Percentiles rank a stretch among this genome's conserved stretches.
These are phyloP conservation scores for Sugiyamaella marilandica DNA, from an alignment of 805 yeast species.

Conservation along the genomic window DNA sequence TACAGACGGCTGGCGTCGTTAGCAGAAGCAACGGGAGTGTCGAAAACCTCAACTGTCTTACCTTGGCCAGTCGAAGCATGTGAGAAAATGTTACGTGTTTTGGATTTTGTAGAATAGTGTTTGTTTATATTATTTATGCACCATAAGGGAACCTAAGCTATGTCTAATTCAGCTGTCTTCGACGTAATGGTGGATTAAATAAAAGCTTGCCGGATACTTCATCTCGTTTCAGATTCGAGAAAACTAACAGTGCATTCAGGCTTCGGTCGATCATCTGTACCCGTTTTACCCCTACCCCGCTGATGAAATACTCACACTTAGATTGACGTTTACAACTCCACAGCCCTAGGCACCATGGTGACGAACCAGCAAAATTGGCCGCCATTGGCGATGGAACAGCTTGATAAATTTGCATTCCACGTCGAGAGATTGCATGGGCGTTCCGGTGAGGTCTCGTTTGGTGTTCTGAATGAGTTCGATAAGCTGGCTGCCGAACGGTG, in stretches of 20 bases:
- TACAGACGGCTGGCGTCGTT: constrained; percentile 35
- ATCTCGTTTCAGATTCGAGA: too few relatives aligned
- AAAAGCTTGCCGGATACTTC: too few relatives aligned
- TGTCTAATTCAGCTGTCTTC: too few relatives aligned
- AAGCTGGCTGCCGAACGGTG: background rate
- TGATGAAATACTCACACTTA: too few relatives aligned
- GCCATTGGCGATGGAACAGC: background rate
- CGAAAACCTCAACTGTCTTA: constrained; percentile 25
- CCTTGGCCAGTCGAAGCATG: constrained; percentile 40
- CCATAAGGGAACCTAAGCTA: too few relatives aligned
- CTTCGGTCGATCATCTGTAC: too few relatives aligned
- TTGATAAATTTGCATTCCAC: background rate
- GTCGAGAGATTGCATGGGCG: background rate
- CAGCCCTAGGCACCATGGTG: too few relatives aligned
- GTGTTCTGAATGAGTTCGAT: background rate
- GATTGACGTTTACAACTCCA: too few relatives aligned
- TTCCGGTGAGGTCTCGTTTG: background rate
- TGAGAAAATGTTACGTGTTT: constrained; percentile 23
- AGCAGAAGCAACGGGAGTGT: constrained; percentile 33
- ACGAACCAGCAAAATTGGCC: background rate
- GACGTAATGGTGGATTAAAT: too few relatives aligned
- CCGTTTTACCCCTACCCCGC: too few relatives aligned
- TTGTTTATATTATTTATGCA: background rate
- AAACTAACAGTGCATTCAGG: too few relatives aligned
- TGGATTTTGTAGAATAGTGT: constrained; percentile 6